Conservation (phyloP, 805 yeast genomes). For the Starmera dryadoides region DNA sequence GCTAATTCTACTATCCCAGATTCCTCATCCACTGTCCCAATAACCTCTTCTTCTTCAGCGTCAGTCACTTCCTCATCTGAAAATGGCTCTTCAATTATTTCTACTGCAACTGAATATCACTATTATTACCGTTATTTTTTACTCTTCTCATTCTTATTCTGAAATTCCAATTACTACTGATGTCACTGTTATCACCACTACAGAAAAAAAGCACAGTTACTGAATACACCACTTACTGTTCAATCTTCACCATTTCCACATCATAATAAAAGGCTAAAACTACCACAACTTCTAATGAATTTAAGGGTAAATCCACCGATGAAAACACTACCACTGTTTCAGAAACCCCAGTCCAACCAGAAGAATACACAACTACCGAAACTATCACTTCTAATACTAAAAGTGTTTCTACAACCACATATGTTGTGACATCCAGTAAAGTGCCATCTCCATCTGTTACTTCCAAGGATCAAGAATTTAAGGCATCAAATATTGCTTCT, state of each 20-base stretch:
- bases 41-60: conserved; percentile 6
- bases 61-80: conserved; percentile 5
- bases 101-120: conserved; percentile 18
- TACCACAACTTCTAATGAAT: conserved; percentile 13
- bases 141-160: conserved; percentile 6
- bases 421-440: too few species aligned
- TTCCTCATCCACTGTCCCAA: conserved; percentile 10
- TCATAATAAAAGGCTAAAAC: conserved; percentile 7
- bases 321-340: not conserved
- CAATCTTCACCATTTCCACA: conserved; percentile 1
- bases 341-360: too few species aligned
- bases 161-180: conserved; percentile 17
- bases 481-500: not conserved
- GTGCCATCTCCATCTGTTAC: too few species aligned
- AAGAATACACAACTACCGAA: too few species aligned
- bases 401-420: too few species aligned
- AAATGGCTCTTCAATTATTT: conserved; percentile 11
- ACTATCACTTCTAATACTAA: too few species aligned
- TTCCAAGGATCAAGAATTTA: not conserved
- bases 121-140: conserved; percentile 20
- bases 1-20: conserved; percentile 7
- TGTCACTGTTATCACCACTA: conserved; percentile 21
- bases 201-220: conserved; percentile 18
- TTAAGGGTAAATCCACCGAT: conserved; percentile 2
- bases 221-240: conserved; percentile 14